Evolutionary conservation across 2,329 filamentous ascomycete genomes (phyloP), one percentile per base, ranked within the genome.

Genomic region (Colletotrichum tamarilloi): DNA sequence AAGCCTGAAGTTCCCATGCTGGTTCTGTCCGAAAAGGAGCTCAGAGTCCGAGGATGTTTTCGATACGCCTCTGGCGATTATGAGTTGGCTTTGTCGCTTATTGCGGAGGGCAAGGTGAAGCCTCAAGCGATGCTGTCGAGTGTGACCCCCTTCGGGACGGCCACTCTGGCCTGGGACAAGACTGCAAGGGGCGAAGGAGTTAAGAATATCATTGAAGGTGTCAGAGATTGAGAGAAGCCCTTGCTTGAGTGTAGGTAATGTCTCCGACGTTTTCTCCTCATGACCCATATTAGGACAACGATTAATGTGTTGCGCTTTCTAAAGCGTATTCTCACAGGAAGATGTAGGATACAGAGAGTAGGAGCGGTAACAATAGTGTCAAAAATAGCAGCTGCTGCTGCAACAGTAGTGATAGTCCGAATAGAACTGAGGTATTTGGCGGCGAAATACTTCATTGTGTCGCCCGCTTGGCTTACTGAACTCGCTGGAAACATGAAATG

Each of bases 161-260:
- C 75, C 1, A 32, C 64, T 2, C 68, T 71, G 60, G 75, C 74
- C 5, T 77, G 76, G 76, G 75, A 76, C 24, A 72, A 59, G 65
- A 76, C 75, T 12, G 63, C 42, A 14, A 60, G 35, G 5, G 75
- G 76, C 5, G 68, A 76, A 53, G 76, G 76, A 12, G 69, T 77
- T 26, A 77, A 77, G 66, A 76, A 76, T 49, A 67, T 76, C 28
- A 76, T 76, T 42, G 55, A 69, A 52, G 76, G 68, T 3, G 64
- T 74, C 35, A 24, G 32, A 30, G 65, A 68, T 5, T 67, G 6
- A 42, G 16, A 22, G 28, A 24, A 49, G 42, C 3, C 0, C 8
- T 49, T 22, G 7, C 8, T 11, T 9, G 42, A 49, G 42, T 49
- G 3, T 22, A 22, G 0, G 42, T 42, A 42, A 32, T 26, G 26